Evolutionary conservation across 495 filamentous ascomycete genomes (phyloP).

Genomic region (Echria macrotheca): DNA sequence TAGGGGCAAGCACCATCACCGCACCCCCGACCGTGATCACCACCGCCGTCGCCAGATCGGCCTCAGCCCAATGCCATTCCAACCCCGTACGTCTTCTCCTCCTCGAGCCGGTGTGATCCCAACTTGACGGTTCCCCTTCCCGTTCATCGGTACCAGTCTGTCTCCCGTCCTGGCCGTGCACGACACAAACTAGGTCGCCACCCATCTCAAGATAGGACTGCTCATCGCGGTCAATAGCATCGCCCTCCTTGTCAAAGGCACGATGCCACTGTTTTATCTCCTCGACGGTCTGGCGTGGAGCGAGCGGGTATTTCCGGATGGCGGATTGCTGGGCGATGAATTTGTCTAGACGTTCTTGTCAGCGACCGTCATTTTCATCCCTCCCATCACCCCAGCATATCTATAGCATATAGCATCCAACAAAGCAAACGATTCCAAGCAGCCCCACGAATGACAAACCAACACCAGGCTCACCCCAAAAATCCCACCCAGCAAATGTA

Average conservation of each 20-base stretch:
- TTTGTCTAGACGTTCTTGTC: no score
- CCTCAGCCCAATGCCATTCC: no score
- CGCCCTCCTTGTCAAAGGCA: not conserved
- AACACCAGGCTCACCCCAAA: no score
- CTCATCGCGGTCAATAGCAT: not conserved
- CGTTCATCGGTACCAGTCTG: no score
- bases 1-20: not conserved
- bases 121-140: not conserved
- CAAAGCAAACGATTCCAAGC: no score
- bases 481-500: no score
- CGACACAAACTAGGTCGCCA: not conserved
- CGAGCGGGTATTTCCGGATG: not conserved
- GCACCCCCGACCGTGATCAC: not conserved
- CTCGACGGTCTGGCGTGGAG: not conserved
- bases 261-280: not conserved
- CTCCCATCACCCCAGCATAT: no score
- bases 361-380: no score
- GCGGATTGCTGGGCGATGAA: not conserved
- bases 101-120: not conserved
- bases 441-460: no score
- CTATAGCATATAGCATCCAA: no score
- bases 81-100: no score
- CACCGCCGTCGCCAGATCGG: not conserved
- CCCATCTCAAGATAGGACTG: not conserved
- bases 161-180: not conserved